These are phyloP conservation scores for Arachnopeziza araneosa DNA, from an alignment of 2,329 filamentous ascomycete genomes.

Conservation along the genomic window DNA sequence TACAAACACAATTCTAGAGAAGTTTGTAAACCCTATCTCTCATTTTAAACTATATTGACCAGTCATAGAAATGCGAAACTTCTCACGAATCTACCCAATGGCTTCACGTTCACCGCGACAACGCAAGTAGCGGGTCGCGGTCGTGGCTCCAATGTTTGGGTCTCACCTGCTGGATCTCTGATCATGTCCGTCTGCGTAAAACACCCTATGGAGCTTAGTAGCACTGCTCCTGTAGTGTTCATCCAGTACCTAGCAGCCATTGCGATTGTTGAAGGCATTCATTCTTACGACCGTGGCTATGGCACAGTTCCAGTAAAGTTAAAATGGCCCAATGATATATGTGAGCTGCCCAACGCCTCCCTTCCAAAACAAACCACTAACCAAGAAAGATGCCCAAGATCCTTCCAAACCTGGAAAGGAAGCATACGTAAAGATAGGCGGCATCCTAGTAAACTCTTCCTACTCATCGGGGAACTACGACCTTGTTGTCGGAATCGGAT, in stretches of 20 bases:
- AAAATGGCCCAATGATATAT: conserved; percentile 98
- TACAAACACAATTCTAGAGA: conserved; percentile 89
- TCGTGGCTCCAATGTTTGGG: conserved; percentile 89
- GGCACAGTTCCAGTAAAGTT: conserved; percentile 71
- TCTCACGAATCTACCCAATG: conserved; percentile 69
- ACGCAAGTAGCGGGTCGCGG: conserved; percentile 85
- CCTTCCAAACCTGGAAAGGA: conserved; percentile 45
- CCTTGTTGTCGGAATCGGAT: conserved; percentile 76
- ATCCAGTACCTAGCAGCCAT: conserved; percentile 89
- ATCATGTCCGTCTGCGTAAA: conserved; percentile 87
- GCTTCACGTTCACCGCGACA: conserved; percentile 84
- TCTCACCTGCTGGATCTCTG: conserved; percentile 78
- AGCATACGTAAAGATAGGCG: conserved; percentile 81
- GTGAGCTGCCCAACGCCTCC: conserved; percentile 38
- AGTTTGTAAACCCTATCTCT: conserved; percentile 44
- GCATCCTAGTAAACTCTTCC: conserved; percentile 84
- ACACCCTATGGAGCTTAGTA: conserved; percentile 68
- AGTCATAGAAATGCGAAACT: conserved; percentile 64
- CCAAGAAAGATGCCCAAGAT: conserved; percentile 55
- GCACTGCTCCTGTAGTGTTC: conserved; percentile 78
- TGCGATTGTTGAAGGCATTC: conserved; percentile 78
- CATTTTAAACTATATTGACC: conserved; percentile 8
- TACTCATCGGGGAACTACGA: conserved; percentile 76
- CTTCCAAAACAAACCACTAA: background rate
- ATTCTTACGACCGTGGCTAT: conserved; percentile 73